phyloP scores from a whole-genome alignment of 2,329 filamentous ascomycete genomes.

The Alternaria arborescens region DNA sequence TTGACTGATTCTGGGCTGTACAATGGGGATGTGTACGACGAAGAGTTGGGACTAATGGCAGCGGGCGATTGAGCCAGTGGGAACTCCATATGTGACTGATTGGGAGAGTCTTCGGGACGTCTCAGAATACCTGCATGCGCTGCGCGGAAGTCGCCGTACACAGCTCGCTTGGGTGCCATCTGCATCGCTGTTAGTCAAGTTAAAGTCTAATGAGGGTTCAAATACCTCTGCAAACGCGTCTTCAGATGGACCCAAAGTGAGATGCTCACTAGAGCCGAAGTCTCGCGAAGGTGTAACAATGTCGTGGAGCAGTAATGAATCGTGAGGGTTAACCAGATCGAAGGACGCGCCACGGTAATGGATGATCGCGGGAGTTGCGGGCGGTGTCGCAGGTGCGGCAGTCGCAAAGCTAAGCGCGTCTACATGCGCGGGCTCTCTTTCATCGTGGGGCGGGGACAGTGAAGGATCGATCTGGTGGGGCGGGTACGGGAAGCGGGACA shows the following conservation, averaged over 20 bases:
- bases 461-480: constrained; percentile 33
- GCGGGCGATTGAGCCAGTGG: constrained; percentile 38
- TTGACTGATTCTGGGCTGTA: constrained; percentile 36
- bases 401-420: constrained; percentile 36
- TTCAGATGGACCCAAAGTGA: constrained; percentile 35
- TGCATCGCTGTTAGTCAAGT: constrained; percentile 14
- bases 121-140: constrained; percentile 43
- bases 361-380: constrained; percentile 49
- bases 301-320: constrained; percentile 46
- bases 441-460: constrained; percentile 31
- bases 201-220: background rate
- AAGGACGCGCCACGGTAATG: constrained; percentile 53
- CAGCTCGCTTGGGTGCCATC: constrained; percentile 44
- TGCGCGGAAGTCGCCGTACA: constrained; percentile 42
- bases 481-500: constrained; percentile 49
- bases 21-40: constrained; percentile 36
- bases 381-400: constrained; percentile 45
- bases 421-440: constrained; percentile 29
- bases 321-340: constrained; percentile 51
- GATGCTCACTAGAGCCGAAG: constrained; percentile 45
- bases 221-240: constrained; percentile 35
- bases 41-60: constrained; percentile 39
- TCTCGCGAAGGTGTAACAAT: constrained; percentile 50
- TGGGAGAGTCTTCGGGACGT: constrained; percentile 27
- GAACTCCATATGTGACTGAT: constrained; percentile 23